Conservation (phyloP, 202 grass and related monocot genomes). For the Musa balbisiana region DNA sequence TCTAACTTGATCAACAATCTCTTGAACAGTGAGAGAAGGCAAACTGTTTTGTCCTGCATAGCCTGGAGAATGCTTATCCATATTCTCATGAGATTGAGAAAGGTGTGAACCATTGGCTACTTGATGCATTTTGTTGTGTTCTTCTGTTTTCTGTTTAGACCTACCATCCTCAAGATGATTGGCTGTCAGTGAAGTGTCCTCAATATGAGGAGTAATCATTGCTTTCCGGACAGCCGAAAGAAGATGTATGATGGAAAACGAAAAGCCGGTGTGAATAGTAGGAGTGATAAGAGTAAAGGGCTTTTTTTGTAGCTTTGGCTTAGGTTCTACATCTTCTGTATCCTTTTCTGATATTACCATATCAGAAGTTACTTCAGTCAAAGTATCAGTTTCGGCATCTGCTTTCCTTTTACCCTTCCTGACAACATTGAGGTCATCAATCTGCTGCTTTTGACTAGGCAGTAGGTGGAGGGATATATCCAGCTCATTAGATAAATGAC, state of each 20-base stretch:
- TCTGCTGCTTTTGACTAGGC: conserved; percentile 37
- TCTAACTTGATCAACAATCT: conserved; percentile 65
- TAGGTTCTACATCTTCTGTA: conserved; percentile 43
- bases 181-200: conserved; percentile 22
- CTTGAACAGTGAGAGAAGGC: conserved; percentile 65
- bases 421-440: conserved; percentile 34
- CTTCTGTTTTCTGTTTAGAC: conserved; percentile 37
- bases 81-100: conserved; percentile 36
- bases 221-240: conserved; percentile 83
- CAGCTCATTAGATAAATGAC: conserved; percentile 37
- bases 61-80: conserved; percentile 36
- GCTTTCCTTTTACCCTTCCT: conserved; percentile 89
- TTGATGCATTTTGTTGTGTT: conserved; percentile 35
- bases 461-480: conserved; percentile 27
- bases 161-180: conserved; percentile 38
- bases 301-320: conserved; percentile 76
- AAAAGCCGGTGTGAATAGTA: conserved; percentile 90
- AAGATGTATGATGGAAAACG: conserved; percentile 92
- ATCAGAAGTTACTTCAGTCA: conserved; percentile 35
- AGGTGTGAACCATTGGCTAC: conserved; percentile 33
- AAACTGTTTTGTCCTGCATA: conserved; percentile 32
- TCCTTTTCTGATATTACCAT: conserved; percentile 32
- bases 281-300: conserved; percentile 69
- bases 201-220: conserved; percentile 44
- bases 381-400: conserved; percentile 29